Evolutionary conservation across 257 asterid genomes (phyloP).

Genomic region (Scutellaria galericulata): DNA sequence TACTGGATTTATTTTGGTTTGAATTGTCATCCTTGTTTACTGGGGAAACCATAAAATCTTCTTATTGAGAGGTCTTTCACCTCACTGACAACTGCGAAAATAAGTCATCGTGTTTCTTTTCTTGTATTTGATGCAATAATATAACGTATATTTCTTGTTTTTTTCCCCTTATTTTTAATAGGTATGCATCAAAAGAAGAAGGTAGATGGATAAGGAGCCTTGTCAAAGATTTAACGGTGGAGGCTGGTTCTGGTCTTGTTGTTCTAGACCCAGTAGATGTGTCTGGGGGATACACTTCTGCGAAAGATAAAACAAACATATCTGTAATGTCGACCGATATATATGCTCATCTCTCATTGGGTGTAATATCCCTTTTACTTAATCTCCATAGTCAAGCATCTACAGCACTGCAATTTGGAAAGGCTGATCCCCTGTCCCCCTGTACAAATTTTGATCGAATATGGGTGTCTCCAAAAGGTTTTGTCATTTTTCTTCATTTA

Average conservation of each 20-base stretch:
- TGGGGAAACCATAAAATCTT: constrained; percentile 11
- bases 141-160: constrained; percentile 10
- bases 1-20: constrained; percentile 23
- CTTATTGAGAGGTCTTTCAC: constrained; percentile 17
- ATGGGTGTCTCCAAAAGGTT: constrained; percentile 96
- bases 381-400: constrained; percentile 90
- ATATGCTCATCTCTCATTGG: constrained; percentile 87
- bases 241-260: constrained; percentile 96
- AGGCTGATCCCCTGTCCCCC: constrained; percentile 84
- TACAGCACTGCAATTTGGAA: constrained; percentile 85
- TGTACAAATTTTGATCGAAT: constrained; percentile 89
- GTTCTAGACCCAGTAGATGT: constrained; percentile 98
- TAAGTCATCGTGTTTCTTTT: constrained; percentile 8
- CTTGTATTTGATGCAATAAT: constrained; percentile 21
- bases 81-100: constrained; percentile 5
- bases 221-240: constrained; percentile 85
- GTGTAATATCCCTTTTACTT: constrained; percentile 89
- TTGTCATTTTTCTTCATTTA: constrained; percentile 25
- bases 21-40: constrained; percentile 8
- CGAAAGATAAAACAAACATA: constrained; percentile 88
- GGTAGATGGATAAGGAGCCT: constrained; percentile 94
- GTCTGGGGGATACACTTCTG: constrained; percentile 94
- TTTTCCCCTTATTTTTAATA: constrained; percentile 39
- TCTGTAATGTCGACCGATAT: constrained; percentile 77
- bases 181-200: constrained; percentile 97